phyloP scores from a whole-genome alignment of 2,329 filamentous ascomycete species.

The Chaetomium sp. region DNA sequence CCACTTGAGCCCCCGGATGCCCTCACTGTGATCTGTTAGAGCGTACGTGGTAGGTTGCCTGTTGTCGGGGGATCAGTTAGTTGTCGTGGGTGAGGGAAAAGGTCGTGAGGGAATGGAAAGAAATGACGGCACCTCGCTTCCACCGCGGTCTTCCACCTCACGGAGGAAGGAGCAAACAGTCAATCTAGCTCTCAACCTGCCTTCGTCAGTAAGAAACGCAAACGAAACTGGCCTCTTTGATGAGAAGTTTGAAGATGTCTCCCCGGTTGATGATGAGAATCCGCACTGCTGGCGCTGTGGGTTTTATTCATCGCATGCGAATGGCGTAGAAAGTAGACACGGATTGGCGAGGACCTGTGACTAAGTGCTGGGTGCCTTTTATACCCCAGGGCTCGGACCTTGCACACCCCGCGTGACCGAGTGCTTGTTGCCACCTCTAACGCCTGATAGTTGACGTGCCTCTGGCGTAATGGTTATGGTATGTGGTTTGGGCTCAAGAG shows the following conservation, averaged over 20 bases:
- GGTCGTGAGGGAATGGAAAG: background rate
- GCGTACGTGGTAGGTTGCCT: background rate
- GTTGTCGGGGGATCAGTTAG: background rate
- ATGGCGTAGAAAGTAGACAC: background rate
- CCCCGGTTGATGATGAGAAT: background rate
- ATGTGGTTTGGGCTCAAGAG: too few relatives aligned
- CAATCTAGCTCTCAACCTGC: background rate
- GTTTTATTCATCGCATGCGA: background rate
- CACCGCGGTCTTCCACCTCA: background rate
- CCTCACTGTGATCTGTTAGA: background rate
- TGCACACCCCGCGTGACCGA: too few relatives aligned
- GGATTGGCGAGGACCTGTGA: background rate
- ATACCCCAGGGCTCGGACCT: background rate
- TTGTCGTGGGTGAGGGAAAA: background rate
- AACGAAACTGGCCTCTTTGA: background rate
- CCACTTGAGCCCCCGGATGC: background rate
- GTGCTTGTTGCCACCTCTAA: too few relatives aligned
- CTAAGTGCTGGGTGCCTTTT: background rate
- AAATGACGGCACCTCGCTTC: background rate
- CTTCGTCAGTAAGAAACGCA: background rate
- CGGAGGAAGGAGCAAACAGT: background rate
- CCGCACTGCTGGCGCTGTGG: background rate
- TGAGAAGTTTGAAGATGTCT: background rate
- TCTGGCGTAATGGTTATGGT: background rate
- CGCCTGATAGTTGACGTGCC: background rate